Evolutionary conservation across 306 rosid species (phyloP), one percentile per base, ranked within the genome.

Genomic region (Vicia sativa): DNA sequence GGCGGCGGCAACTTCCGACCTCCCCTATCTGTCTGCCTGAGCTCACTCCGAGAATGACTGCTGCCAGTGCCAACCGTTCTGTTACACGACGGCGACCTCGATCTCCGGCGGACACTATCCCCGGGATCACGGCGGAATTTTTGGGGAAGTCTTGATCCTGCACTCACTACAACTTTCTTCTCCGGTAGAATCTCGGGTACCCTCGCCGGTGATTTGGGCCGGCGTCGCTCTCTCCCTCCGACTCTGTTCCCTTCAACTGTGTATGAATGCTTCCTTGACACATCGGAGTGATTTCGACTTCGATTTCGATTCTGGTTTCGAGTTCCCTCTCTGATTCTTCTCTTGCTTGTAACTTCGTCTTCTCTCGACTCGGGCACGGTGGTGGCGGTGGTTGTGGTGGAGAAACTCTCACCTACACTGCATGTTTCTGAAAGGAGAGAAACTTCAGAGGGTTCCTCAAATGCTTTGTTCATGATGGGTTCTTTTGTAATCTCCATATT

Each of bases 41-140:
- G 44, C 7, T 78, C 78, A 55, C 62, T 78, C 69, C 79, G 72
- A 5, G 77, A 62, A 38, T 46, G 49, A 6, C 77, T 75, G 28
- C 38, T 29, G 0, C 79, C 28, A 5, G 15, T 29, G 0, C 79
- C 28, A 5, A 19, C 65, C 8, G 50, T 46, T 43, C 91, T 63
- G 3, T 78, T n/a, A 15, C 90, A 83, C 71, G 97, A 87, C 57
- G 96, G 95, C 18, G 96, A 86, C 84, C 83, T 82, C 64, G 92
- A 79, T 62, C 85, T 42, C 64, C 86, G 67, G 23, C 74, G 21
- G 35, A 85, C 63, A 2, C 48, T 46, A 48, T 82, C 79, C 35
- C 81, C 77, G 52, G 77, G 35, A 38, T 81, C 88, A 48, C 87
- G 73, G 46, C 71, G 81, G 56, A 44, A 25, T 25, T 79, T 82